A percentile compares a stretch with the other conserved stretches of the same genome.
Conservation (phyloP, 2,329 filamentous ascomycete species). For the Drechslerella dactyloides region DNA sequence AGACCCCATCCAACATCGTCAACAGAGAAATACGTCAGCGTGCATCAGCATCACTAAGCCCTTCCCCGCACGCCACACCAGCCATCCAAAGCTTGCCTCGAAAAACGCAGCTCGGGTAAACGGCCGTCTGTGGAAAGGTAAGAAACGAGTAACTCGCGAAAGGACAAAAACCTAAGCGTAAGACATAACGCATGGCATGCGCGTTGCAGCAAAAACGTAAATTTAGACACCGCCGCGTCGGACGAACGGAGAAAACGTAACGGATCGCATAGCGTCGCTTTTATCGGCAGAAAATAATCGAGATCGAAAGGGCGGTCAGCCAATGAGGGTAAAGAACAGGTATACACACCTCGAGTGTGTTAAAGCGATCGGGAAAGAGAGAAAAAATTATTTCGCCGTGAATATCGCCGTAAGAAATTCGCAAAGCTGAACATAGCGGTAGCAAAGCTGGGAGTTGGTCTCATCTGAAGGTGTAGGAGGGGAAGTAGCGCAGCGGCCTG, state of each 20-base stretch:
- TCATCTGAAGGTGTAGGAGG: constrained; percentile 55
- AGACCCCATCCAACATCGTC: too few relatives aligned
- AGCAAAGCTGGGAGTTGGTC: neutral
- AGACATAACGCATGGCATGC: neutral
- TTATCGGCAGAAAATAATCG: neutral
- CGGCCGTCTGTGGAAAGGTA: neutral
- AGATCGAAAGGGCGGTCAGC: neutral
- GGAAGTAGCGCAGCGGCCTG: constrained; percentile 53
- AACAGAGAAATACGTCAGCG: too few relatives aligned
- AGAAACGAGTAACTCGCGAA: neutral
- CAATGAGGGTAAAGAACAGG: neutral
- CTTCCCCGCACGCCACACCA: too few relatives aligned
- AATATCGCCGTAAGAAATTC: neutral
- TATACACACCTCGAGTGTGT: neutral
- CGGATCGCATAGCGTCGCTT: too few relatives aligned
- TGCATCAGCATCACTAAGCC: too few relatives aligned
- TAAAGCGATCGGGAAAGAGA: too few relatives aligned
- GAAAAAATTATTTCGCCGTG: too few relatives aligned
- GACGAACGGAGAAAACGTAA: neutral
- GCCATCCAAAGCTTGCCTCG: too few relatives aligned
- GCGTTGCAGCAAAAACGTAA: too few relatives aligned
- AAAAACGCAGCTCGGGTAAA: too few relatives aligned
- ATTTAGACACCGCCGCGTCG: constrained; percentile 14
- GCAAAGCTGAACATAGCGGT: neutral
- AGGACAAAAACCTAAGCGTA: neutral